A percentile compares a stretch with the other conserved stretches of the same genome.
Conservation (phyloP, 106 monocot genomes). For the Dendrobium huoshanense region DNA sequence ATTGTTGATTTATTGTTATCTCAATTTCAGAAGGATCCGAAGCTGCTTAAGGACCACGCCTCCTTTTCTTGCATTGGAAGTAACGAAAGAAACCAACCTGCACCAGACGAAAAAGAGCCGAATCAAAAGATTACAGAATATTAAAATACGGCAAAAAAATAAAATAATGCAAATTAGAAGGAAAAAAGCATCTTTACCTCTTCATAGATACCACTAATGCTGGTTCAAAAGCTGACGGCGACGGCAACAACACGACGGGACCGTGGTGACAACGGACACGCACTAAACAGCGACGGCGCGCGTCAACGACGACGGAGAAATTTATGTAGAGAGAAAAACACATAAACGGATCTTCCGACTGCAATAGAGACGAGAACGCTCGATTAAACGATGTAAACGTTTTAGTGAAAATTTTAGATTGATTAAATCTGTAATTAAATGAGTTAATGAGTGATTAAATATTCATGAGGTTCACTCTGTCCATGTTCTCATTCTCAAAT, state of each 20-base stretch:
- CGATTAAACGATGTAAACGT: neutral
- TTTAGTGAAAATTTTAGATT: neutral
- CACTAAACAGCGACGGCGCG: neutral
- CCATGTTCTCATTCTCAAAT: neutral
- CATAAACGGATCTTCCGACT: neutral
- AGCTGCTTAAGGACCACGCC: neutral
- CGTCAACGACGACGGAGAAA: neutral
- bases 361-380: neutral
- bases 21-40: no score
- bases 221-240: neutral
- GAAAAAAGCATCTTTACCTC: neutral
- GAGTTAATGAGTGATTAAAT: neutral
- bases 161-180: no score
- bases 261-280: neutral
- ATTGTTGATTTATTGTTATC: no score
- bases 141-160: neutral
- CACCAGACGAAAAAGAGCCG: neutral
- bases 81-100: neutral
- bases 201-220: neutral
- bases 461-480: conserved; percentile 4
- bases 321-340: neutral
- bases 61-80: neutral
- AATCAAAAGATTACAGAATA: neutral
- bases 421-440: neutral
- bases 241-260: neutral